phyloP scores from a whole-genome alignment of 2,329 filamentous ascomycete genomes.

The Raffaelea albimanens region DNA sequence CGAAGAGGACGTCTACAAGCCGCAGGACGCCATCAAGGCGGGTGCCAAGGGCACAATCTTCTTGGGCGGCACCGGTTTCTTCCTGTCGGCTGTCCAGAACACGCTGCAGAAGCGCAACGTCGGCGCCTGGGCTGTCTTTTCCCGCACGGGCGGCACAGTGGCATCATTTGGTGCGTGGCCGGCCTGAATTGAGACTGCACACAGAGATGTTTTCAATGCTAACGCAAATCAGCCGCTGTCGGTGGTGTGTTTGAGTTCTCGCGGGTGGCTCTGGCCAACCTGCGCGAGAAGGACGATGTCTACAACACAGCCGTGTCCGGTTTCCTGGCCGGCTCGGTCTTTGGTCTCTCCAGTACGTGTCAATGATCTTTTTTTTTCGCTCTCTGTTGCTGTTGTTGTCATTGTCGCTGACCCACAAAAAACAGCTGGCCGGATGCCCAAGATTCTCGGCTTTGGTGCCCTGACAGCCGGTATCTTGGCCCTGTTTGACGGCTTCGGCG shows the following conservation, averaged over 20 bases:
- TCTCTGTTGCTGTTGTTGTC: background rate
- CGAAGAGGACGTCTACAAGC: conserved; percentile 22
- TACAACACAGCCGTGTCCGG: conserved; percentile 68
- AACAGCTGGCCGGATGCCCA: conserved; percentile 55
- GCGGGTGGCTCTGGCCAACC: conserved; percentile 67
- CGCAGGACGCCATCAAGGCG: conserved; percentile 47
- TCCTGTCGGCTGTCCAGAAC: conserved; percentile 59
- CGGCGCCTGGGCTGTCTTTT: conserved; percentile 71
- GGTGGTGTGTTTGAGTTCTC: conserved; percentile 73
- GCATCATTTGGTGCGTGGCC: conserved; percentile 49
- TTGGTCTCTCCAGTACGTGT: conserved; percentile 62
- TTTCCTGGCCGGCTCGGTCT: conserved; percentile 62
- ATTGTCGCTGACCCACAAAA: background rate
- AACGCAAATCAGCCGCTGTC: conserved; percentile 48
- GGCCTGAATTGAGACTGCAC: background rate
- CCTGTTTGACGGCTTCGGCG: conserved; percentile 60
- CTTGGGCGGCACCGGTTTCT: conserved; percentile 49
- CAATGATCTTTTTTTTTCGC: background rate
- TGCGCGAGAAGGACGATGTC: conserved; percentile 74
- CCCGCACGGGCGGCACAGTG: conserved; percentile 65
- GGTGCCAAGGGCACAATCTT: conserved; percentile 45
- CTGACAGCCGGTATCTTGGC: conserved; percentile 47
- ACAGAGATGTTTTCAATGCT: background rate
- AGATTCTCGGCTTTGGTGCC: conserved; percentile 58
- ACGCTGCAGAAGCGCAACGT: conserved; percentile 75